Evolutionary conservation across 176 grass and related monocot genomes (phyloP), one percentile per base, ranked within the genome.

Genomic region (Otatea glauca): DNA sequence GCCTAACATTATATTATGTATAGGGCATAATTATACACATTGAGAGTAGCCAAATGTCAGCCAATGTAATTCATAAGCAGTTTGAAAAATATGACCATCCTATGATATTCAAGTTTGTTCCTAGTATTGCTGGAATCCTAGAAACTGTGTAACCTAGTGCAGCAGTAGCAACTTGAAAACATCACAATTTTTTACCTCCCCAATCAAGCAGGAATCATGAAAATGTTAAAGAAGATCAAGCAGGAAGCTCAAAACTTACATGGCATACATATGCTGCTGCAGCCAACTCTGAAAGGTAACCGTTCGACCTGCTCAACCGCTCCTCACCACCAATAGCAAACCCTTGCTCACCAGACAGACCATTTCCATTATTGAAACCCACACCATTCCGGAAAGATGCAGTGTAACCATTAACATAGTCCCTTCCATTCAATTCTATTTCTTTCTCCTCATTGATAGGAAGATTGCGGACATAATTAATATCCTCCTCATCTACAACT

Each of bases 251-350:
- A 65, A 85, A 81, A 89, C 92, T 88, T 91, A 98, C 95, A 84
- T 88, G 67, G 89, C 95, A 98, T 76, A 95, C 95, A 70, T 92
- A 95, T 47, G 92, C 92, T 83, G 91, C 92, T 27, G 95, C 92
- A 54, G 91, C 91, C 76, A 98, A 87, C 68, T 98, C 95, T 88
- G 92, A 95, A 74, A 98, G 91, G 80, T 91, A 98, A 44, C 95
- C 91, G 77, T 92, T 98, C 80, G 88, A 95, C 55, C 85, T 89
- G 78, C 86, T 95, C 56, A 92, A 83, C 27, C 74, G 85, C 79
- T 97, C 95, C 74, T 90, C 90, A 17, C 92, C 95, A 72, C 95
- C 92, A 90, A 95, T 98, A 76, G 92, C 91, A 85, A 95, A 98
- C 41, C 92, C 92, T 86, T 88, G 89, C 63, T 94, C 91, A 82